phyloP scores from a whole-genome alignment of 768 basidiomycete genomes.

The Tremella fuciformis region DNA sequence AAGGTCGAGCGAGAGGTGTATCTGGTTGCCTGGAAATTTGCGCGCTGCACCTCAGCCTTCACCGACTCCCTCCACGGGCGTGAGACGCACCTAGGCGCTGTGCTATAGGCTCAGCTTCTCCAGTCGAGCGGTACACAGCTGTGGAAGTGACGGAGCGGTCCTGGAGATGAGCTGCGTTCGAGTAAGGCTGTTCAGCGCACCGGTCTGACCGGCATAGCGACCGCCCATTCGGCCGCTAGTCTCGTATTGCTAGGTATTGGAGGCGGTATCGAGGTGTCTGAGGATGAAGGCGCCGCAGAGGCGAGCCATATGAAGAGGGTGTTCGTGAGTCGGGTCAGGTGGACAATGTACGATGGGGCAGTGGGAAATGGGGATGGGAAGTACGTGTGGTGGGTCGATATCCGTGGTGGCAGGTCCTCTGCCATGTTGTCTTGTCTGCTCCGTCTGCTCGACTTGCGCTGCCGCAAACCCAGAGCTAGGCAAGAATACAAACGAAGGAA shows the following conservation, averaged over 20 bases:
- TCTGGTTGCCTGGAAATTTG: slow-evolving; percentile 39
- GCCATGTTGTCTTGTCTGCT: slow-evolving; percentile 2
- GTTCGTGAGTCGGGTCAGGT: slow-evolving; percentile 32
- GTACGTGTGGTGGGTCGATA: slow-evolving; percentile 25
- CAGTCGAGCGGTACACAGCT: slow-evolving; percentile 33
- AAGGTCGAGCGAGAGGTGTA: slow-evolving; percentile 41
- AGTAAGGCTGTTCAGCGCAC: slow-evolving; percentile 24
- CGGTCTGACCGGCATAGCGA: slow-evolving; percentile 41
- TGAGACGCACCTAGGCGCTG: slow-evolving; percentile 35
- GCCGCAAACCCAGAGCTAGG: background rate
- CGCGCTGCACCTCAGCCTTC: slow-evolving; percentile 20
- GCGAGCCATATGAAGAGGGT: slow-evolving; percentile 43
- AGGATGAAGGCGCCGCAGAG: slow-evolving; percentile 18
- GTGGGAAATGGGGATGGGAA: slow-evolving; percentile 31
- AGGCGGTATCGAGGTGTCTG: background rate
- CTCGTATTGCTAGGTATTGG: background rate
- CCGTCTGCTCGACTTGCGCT: background rate
- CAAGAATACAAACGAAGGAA: no score
- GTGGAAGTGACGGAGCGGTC: slow-evolving; percentile 21
- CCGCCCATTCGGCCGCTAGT: slow-evolving; percentile 39
- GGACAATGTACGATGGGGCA: slow-evolving; percentile 34
- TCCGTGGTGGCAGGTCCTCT: slow-evolving; percentile 10
- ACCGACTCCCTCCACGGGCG: background rate
- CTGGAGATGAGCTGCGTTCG: no score
- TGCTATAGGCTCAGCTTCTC: slow-evolving; percentile 37